These are phyloP conservation scores for Diaporthe sp. DNA, from an alignment of 2,329 filamentous ascomycete genomes.

Conservation along the genomic window DNA sequence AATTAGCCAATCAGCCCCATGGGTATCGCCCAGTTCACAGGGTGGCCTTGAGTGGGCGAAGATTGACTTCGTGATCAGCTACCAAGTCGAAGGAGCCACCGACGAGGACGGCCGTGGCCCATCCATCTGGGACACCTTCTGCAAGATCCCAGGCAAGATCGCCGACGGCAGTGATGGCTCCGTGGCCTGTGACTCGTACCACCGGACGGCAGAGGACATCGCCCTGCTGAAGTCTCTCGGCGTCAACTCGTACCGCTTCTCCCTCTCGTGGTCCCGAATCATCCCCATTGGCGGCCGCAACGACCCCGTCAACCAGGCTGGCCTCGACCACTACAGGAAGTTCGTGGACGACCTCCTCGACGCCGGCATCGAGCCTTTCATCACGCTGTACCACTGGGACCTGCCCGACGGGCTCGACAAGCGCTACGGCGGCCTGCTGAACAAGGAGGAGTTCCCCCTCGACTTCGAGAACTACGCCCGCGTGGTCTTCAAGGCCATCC, in stretches of 20 bases:
- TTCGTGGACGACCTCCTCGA: conserved; percentile 84
- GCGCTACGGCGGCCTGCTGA: conserved; percentile 85
- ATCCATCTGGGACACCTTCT: conserved; percentile 94
- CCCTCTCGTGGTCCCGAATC: conserved; percentile 86
- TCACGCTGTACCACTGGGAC: conserved; percentile 93
- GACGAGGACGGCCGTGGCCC: conserved; percentile 83
- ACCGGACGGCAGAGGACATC: conserved; percentile 83
- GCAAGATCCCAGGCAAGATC: conserved; percentile 84
- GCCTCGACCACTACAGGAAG: conserved; percentile 82
- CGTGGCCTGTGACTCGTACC: conserved; percentile 89
- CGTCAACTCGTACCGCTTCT: conserved; percentile 85
- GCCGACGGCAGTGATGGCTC: conserved; percentile 82
- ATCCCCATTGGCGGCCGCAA: conserved; percentile 88
- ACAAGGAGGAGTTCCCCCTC: conserved; percentile 84
- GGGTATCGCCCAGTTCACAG: not conserved
- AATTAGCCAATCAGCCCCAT: not conserved
- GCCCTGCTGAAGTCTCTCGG: conserved; percentile 80
- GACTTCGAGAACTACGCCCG: conserved; percentile 87
- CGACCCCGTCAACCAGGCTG: conserved; percentile 84
- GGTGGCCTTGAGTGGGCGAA: not conserved
- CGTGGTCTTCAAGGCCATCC: conserved; percentile 79
- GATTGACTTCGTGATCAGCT: conserved; percentile 63
- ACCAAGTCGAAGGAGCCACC: conserved; percentile 86
- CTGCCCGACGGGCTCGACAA: conserved; percentile 83
- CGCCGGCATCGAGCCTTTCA: conserved; percentile 82